Conservation (phyloP, 176 grass and related monocot genomes). For the Elaeis guineensis region DNA sequence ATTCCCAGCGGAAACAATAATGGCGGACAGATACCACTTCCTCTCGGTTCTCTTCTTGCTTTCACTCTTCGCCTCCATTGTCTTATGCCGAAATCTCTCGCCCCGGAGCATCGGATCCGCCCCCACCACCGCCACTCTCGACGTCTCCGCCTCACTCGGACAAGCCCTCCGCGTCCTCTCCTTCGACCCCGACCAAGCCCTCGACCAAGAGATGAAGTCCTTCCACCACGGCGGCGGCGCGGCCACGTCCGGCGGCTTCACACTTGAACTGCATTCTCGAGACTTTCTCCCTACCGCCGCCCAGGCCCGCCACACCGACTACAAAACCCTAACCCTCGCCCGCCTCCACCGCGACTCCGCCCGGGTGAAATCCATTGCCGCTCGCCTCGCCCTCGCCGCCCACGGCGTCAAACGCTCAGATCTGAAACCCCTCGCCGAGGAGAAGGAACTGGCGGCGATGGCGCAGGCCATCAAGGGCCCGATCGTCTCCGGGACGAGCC, state of each 20-base stretch:
- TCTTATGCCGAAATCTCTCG: conserved; percentile 12
- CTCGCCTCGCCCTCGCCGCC: conserved; percentile 36
- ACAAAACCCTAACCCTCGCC: conserved; percentile 32
- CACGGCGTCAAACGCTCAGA: conserved; percentile 23
- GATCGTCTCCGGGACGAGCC: conserved; percentile 63
- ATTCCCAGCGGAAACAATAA: neutral
- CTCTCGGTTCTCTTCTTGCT: conserved; percentile 16
- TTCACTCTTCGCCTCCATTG: neutral
- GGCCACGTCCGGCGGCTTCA: neutral
- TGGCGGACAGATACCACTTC: neutral
- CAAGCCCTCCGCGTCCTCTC: conserved; percentile 47
- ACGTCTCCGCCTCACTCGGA: conserved; percentile 43
- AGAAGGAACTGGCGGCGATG: neutral
- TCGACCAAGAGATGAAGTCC: conserved; percentile 26
- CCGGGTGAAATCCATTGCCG: conserved; percentile 34
- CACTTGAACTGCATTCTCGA: conserved; percentile 44
- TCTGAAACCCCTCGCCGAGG: conserved; percentile 28
- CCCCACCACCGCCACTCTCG: conserved; percentile 35
- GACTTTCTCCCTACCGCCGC: conserved; percentile 52
- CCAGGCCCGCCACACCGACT: conserved; percentile 27
- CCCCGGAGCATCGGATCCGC: neutral
- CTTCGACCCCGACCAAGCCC: conserved; percentile 15
- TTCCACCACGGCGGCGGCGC: neutral
- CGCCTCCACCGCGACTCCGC: conserved; percentile 58
- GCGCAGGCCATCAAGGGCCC: conserved; percentile 54